A percentile compares a stretch with the other conserved stretches of the same genome.
Conservation (phyloP, 2,329 filamentous ascomycete genomes). For the Colletotrichum siamense region DNA sequence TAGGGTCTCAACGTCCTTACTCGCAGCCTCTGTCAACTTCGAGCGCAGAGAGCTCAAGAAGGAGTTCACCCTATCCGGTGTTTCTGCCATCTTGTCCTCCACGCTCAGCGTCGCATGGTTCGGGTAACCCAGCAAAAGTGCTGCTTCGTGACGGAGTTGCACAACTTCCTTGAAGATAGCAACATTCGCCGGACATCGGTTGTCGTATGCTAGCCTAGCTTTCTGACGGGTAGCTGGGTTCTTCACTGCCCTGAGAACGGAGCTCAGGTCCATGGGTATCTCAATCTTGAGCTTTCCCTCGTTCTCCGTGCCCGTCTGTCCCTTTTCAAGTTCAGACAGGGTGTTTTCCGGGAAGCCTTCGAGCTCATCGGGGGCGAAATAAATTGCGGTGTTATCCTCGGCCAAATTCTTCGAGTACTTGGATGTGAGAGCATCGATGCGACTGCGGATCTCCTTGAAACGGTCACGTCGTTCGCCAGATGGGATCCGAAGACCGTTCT, state of each 20-base stretch:
- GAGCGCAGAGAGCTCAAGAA: slow-evolving; percentile 51
- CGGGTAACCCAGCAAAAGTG: slow-evolving; percentile 76
- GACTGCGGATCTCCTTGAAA: not conserved
- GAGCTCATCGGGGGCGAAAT: not conserved
- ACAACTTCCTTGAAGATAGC: slow-evolving; percentile 78
- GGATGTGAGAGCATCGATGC: not conserved
- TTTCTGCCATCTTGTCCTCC: slow-evolving; percentile 88
- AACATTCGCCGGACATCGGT: slow-evolving; percentile 45
- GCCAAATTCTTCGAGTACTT: not conserved
- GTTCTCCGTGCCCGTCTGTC: slow-evolving; percentile 57
- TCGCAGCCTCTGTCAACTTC: slow-evolving; percentile 51
- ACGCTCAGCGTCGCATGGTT: slow-evolving; percentile 79
- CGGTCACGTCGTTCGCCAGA: no score
- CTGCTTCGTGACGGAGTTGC: slow-evolving; percentile 77
- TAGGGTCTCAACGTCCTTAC: slow-evolving; percentile 54
- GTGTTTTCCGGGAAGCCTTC: not conserved
- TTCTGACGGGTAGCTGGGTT: slow-evolving; percentile 64
- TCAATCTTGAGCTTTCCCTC: slow-evolving; percentile 76
- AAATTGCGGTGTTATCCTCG: not conserved
- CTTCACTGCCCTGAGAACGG: slow-evolving; percentile 76
- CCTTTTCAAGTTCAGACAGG: slow-evolving; percentile 69
- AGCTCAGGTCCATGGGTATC: slow-evolving; percentile 85
- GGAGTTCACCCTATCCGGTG: slow-evolving; percentile 71
- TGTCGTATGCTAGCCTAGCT: not conserved
- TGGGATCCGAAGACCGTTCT: not conserved